A percentile compares a stretch with the other conserved stretches of the same genome.
phyloP scores from a whole-genome alignment of 2,329 filamentous ascomycete genomes.

The Sclerotinia minor region DNA sequence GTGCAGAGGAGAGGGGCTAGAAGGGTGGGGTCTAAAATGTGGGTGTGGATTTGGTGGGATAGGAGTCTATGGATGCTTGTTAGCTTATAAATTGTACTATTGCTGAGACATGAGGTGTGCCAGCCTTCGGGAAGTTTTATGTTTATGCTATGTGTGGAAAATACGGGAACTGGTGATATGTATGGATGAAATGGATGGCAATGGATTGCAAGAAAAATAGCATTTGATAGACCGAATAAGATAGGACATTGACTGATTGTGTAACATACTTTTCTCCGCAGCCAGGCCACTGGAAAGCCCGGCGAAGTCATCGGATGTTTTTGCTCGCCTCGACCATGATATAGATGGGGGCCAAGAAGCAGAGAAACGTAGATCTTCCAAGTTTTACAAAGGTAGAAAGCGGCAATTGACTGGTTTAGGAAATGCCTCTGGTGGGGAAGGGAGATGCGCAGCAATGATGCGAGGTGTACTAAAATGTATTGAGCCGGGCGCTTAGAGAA shows the following conservation, averaged over 20 bases:
- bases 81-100: not conserved
- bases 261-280: slow-evolving; percentile 5
- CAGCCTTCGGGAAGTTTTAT: not conserved
- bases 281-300: slow-evolving; percentile 2
- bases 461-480: slow-evolving; percentile 36
- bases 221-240: slow-evolving; percentile 3
- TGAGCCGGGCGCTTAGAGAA: slow-evolving; percentile 42
- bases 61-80: slow-evolving; percentile 43
- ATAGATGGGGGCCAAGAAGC: slow-evolving; percentile 19
- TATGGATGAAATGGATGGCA: not conserved
- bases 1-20: slow-evolving; percentile 68
- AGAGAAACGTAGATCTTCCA: slow-evolving; percentile 16
- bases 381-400: slow-evolving; percentile 16
- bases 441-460: slow-evolving; percentile 38
- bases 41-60: slow-evolving; percentile 56
- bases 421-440: slow-evolving; percentile 30
- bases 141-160: not conserved
- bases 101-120: slow-evolving; percentile 1
- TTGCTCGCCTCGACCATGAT: slow-evolving; percentile 17
- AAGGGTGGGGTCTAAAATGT: slow-evolving; percentile 62
- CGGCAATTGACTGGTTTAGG: slow-evolving; percentile 35
- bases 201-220: slow-evolving; percentile 4
- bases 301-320: slow-evolving; percentile 2
- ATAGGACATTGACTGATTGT: not conserved
- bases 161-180: not conserved